Base-by-base conservation (phyloP, 1,139 yeast genomes). In the Tardiomyces blankii region DNA sequence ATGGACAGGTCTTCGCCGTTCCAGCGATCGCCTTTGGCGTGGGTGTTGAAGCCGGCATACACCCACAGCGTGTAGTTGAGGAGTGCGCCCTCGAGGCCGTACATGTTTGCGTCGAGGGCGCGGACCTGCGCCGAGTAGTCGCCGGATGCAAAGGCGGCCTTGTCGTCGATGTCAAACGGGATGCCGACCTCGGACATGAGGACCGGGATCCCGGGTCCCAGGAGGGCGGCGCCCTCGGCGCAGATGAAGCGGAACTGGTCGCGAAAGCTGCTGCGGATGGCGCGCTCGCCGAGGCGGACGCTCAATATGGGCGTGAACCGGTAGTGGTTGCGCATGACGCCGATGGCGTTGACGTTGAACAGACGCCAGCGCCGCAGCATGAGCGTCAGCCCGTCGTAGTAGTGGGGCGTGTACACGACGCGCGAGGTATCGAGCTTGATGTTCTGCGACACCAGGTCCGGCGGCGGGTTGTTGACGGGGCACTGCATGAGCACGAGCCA, bases 111-210 rank as follows among this genome's bases (percentile, higher is more conserved):
- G 66, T 87, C 96, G 55, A 83, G 65, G 0, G 95, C 95, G 18
- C 74, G 68, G 2, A 82, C 81, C 57, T 87, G 96, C 0, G 86
- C 73, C 11, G 71, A 65, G 58, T 77, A 86, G 50, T 77, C 75
- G 0, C 85, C 84, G 49, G 69, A 71, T 3, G 63, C 60, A 16
- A 48, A 53, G 0, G 95, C 81, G 40, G 65, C 68, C 54, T 82
- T 82, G 59, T 86, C 88, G 59, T 86, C 88, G 94, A 87, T 82
- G 61, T 87, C 95, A 63, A 82, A 84, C 2, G 96, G 96, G 85
- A 86, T 84, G 1, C 96, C 96, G 1, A 91, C 86, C 62, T 87
- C 96, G 0, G 93, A 78, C 76, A 87, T 81, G 42, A 86, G 66
- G 5, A 82, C 74, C 0, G 95, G 95, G 11, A 84, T 67, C 1